Conservation (phyloP, 2,329 filamentous ascomycete genomes). For the Diaporthe citri region DNA sequence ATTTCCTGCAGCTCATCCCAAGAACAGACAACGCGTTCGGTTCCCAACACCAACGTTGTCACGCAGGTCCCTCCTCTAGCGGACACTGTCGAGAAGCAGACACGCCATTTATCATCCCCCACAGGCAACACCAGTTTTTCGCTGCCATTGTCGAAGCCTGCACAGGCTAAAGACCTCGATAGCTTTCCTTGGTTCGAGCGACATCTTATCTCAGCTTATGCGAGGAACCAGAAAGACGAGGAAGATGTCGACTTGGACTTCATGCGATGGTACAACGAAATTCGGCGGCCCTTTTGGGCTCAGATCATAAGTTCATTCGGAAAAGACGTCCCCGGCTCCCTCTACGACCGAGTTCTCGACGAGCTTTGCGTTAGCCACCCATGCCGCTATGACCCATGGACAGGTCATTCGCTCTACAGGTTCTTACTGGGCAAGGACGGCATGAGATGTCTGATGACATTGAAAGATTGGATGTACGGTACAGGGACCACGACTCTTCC, state of each 20-base stretch:
- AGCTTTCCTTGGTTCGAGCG: neutral
- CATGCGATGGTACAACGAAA: neutral
- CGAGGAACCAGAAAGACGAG: neutral
- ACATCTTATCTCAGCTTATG: neutral
- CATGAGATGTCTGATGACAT: fast-evolving
- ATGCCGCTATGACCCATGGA: neutral
- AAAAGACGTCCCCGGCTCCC: neutral
- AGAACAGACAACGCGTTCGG: neutral
- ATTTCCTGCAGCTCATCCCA: neutral
- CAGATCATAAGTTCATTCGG: neutral
- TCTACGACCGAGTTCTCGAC: neutral
- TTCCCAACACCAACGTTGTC: neutral
- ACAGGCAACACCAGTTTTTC: too few relatives aligned
- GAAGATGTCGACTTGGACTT: neutral
- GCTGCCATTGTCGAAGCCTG: neutral
- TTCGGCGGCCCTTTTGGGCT: neutral
- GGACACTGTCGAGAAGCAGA: neutral
- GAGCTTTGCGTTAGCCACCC: neutral
- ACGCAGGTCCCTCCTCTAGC: neutral
- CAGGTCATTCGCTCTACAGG: neutral
- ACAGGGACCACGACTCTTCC: too few relatives aligned
- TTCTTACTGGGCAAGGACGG: neutral
- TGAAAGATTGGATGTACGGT: conserved; percentile 5
- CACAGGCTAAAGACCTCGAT: neutral
- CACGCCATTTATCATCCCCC: neutral